These are phyloP conservation scores for Ustilago tritici DNA, from an alignment of 1,284 basidiomycete genomes.

Conservation along the genomic window DNA sequence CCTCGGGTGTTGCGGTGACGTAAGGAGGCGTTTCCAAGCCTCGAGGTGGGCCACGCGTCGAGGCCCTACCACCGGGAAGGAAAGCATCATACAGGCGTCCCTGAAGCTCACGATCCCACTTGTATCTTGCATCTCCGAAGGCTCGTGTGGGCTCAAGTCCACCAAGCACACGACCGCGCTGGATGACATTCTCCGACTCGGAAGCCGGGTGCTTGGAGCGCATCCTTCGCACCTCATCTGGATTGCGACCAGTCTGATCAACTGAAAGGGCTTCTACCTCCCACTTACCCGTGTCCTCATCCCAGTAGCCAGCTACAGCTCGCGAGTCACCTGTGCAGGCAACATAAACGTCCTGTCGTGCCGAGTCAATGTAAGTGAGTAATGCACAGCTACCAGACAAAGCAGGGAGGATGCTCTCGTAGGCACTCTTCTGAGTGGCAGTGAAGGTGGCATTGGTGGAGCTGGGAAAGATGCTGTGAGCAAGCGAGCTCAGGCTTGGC, in stretches of 20 bases:
- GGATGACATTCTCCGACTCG: conserved; percentile 84
- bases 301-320: conserved; percentile 93
- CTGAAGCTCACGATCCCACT: conserved; percentile 73
- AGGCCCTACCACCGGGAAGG: conserved; percentile 55
- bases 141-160: conserved; percentile 94
- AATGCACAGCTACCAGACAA: conserved; percentile 66
- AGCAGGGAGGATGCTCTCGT: conserved; percentile 67
- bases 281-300: conserved; percentile 74
- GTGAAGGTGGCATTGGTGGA: conserved; percentile 54
- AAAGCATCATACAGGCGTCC: conserved; percentile 70
- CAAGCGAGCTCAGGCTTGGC: conserved; percentile 61
- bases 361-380: conserved; percentile 67
- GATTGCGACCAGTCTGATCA: conserved; percentile 94
- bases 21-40: conserved; percentile 80
- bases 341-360: conserved; percentile 67
- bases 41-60: conserved; percentile 58
- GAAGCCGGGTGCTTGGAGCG: conserved; percentile 82
- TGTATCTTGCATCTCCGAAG: conserved; percentile 94
- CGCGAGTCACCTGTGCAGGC: conserved; percentile 94
- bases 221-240: conserved; percentile 81
- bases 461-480: conserved; percentile 65
- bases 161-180: conserved; percentile 78
- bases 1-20: conserved; percentile 84
- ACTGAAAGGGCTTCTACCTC: conserved; percentile 89
- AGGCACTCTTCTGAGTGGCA: conserved; percentile 62